These are phyloP conservation scores for Serendipita vermifera DNA, from an alignment of 768 basidiomycete genomes.

Conservation along the genomic window DNA sequence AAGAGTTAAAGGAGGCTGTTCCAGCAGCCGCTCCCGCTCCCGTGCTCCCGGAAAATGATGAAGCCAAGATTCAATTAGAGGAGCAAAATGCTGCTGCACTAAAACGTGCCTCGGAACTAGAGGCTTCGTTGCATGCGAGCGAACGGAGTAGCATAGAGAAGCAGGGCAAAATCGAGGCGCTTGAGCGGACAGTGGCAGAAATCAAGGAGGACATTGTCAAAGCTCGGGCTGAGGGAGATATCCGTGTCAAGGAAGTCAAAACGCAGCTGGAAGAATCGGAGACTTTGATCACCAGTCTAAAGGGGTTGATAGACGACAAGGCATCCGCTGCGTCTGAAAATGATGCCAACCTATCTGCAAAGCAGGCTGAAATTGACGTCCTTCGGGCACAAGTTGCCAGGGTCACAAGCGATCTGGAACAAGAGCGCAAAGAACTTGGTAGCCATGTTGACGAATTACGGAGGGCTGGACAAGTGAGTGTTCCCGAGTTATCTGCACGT, in stretches of 20 bases:
- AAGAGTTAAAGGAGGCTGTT: conserved; percentile 32
- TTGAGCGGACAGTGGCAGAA: conserved; percentile 34
- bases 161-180: conserved; percentile 31
- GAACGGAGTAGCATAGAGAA: conserved; percentile 36
- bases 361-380: conserved; percentile 46
- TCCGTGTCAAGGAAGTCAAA: conserved; percentile 31
- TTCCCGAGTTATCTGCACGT: conserved; percentile 6
- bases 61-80: conserved; percentile 21
- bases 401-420: conserved; percentile 30
- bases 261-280: conserved; percentile 35
- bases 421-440: conserved; percentile 55
- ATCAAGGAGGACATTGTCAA: conserved; percentile 33
- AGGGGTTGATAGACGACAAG: conserved; percentile 40
- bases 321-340: conserved; percentile 39
- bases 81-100: conserved; percentile 34
- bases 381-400: conserved; percentile 34
- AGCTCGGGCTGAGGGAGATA: conserved; percentile 33
- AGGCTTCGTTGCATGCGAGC: conserved; percentile 29
- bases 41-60: conserved; percentile 18
- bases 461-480: conserved; percentile 69
- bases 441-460: conserved; percentile 72
- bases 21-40: conserved; percentile 13
- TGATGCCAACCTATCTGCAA: conserved; percentile 37
- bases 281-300: conserved; percentile 34
- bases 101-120: conserved; percentile 30